phyloP scores from a whole-genome alignment of 2,329 filamentous ascomycete species.

The Aspergillus sp. region DNA sequence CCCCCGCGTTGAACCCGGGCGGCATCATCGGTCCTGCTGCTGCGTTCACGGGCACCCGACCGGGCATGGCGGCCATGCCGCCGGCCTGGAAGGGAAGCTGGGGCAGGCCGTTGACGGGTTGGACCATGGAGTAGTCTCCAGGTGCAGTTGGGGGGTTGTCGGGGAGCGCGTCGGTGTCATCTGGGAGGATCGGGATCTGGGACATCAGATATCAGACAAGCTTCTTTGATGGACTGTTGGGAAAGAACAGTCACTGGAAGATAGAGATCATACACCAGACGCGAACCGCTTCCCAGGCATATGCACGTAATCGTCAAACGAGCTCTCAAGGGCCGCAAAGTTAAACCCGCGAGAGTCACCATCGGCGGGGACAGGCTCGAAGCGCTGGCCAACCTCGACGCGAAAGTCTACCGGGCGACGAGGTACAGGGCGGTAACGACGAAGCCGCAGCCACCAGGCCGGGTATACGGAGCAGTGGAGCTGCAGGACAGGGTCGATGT shows the following conservation, averaged over 20 bases:
- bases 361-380: slow-evolving; percentile 30
- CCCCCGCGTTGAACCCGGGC: slow-evolving; percentile 6
- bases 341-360: slow-evolving; percentile 39
- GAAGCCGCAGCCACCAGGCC: slow-evolving; percentile 35
- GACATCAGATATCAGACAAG: neutral
- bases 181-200: neutral
- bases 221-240: too few relatives aligned
- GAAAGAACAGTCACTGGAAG: neutral
- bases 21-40: neutral
- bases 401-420: slow-evolving; percentile 40
- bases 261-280: slow-evolving; percentile 15
- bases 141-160: neutral
- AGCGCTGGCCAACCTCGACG: slow-evolving; percentile 44
- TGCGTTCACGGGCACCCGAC: neutral
- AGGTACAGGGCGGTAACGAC: slow-evolving; percentile 37
- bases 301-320: slow-evolving; percentile 45
- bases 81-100: neutral
- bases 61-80: neutral
- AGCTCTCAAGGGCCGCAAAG: slow-evolving; percentile 41
- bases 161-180: neutral
- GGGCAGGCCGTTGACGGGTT: slow-evolving; percentile 8
- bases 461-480: slow-evolving; percentile 40
- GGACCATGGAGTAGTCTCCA: slow-evolving; percentile 5
- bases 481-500: slow-evolving; percentile 44
- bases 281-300: slow-evolving; percentile 45